These are phyloP conservation scores for Eucalyptus polyanthemos DNA, from an alignment of 345 rosid species.

Conservation along the genomic window DNA sequence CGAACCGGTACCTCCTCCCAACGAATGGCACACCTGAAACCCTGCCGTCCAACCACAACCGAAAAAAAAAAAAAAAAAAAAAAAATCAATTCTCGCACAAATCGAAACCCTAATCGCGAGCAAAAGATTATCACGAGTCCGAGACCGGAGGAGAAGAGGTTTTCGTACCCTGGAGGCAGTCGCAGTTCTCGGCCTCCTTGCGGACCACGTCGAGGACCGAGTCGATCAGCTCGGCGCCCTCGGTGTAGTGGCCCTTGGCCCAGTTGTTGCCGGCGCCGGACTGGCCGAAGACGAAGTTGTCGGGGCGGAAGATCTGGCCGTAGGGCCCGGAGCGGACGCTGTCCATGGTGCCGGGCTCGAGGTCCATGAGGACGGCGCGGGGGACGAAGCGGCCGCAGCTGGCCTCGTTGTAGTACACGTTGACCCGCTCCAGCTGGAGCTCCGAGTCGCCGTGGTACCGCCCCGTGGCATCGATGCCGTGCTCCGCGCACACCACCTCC, in stretches of 20 bases:
- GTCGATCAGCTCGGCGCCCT: slow-evolving; percentile 54
- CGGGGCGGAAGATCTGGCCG: slow-evolving; percentile 55
- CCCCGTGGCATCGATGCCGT: slow-evolving; percentile 46
- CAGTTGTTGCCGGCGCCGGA: slow-evolving; percentile 56
- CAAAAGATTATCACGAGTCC: background rate
- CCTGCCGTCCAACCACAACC: background rate
- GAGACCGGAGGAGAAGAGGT: no score
- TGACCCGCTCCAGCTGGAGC: slow-evolving; percentile 43
- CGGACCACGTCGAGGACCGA: slow-evolving; percentile 53
- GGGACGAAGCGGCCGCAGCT: slow-evolving; percentile 53
- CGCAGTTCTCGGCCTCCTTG: slow-evolving; percentile 58
- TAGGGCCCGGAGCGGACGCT: slow-evolving; percentile 43
- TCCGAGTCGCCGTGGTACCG: slow-evolving; percentile 33
- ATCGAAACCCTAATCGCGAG: background rate
- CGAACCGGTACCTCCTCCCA: slow-evolving; percentile 31
- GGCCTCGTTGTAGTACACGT: slow-evolving; percentile 59
- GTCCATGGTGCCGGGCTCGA: slow-evolving; percentile 60
- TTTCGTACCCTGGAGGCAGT: slow-evolving; percentile 42
- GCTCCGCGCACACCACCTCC: slow-evolving; percentile 48
- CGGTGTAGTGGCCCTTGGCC: slow-evolving; percentile 61
- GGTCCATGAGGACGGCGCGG: slow-evolving; percentile 51
- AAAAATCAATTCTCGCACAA: background rate
- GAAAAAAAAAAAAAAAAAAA: background rate
- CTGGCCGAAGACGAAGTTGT: slow-evolving; percentile 47
- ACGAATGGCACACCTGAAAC: slow-evolving; percentile 28